Conservation (phyloP, 2,329 filamentous ascomycete species). For the Aureobasidium musti region DNA sequence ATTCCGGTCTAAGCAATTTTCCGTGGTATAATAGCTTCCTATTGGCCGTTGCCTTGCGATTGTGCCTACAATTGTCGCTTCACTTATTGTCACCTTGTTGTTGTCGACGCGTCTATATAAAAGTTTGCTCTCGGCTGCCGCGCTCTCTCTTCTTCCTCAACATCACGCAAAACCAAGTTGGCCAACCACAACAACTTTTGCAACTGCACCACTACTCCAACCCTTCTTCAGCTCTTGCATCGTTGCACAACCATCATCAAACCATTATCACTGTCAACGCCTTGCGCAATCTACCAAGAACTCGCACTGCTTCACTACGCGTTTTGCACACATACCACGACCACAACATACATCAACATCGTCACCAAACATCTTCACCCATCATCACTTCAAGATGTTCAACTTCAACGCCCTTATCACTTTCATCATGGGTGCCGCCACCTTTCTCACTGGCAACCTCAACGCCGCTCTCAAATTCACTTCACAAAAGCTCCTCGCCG, state of each 20-base stretch:
- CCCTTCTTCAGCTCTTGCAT: neutral
- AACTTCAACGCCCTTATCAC: neutral
- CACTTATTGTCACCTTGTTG: neutral
- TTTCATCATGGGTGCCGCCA: neutral
- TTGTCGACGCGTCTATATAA: conserved; percentile 15
- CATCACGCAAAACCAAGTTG: neutral
- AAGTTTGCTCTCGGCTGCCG: neutral
- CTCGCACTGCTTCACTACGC: neutral
- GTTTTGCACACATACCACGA: neutral
- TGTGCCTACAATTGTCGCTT: conserved; percentile 7
- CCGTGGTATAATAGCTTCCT: neutral
- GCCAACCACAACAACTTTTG: neutral
- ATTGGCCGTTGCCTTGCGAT: neutral
- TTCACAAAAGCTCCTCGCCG: neutral
- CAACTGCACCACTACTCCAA: neutral
- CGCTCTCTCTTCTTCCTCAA: neutral
- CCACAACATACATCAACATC: neutral
- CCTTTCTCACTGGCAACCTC: neutral
- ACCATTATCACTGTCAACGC: neutral
- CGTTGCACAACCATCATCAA: neutral
- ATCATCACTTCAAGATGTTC: neutral
- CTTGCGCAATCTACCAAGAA: neutral
- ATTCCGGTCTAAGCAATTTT: neutral
- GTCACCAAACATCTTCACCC: neutral
- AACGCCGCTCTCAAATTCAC: neutral